Evolutionary conservation across 2,329 filamentous ascomycete genomes (phyloP), one percentile per base, ranked within the genome.

Genomic region (Raffaelea deltoideospora): DNA sequence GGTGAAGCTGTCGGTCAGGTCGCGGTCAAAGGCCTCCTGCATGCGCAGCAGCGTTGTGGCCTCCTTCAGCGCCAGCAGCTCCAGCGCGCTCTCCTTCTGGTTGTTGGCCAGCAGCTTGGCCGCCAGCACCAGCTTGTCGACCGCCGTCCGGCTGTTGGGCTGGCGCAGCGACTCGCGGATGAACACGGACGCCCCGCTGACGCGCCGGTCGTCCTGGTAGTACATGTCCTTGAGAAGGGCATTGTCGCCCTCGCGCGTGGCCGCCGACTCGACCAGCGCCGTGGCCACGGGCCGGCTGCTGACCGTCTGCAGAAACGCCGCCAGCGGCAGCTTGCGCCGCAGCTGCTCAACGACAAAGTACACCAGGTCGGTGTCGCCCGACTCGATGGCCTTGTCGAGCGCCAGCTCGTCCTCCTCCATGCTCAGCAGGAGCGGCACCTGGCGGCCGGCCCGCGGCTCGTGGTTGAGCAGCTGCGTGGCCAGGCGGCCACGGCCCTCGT

Each of bases 331-430:
- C 53, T 94, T 94, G 57, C 84, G 85, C 61, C 86, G 90, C 27
- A 98, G 64, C 42, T 88, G 79, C 8, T 93, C 62, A 7, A 98
- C 68, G 5, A 98, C 90, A 50, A 79, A 87, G 48, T 84, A 79
- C n/a, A 94, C 74, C 3, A 98, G 69, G 47, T 98, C 90, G 0
- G 87, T 88, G 51, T 98, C 90, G 15, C 88, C 88, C 42, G 84
- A 93, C 54, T 95, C 86, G 41, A 96, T 84, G 10, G 90, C 88
- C 56, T 96, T 98, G 63, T 96, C 88, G 0, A 98, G 71, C 0
- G 90, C 90, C 29, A 96, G 76, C 45, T 87, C 84, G 45, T 95
- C 88, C 55, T 98, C 87, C 48, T 94, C 87, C 83, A 96, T 95
- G 53, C 73, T 86, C 30, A 98, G 65, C 3, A 98, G 70, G 3